Evolutionary conservation across 2,329 filamentous ascomycete genomes (phyloP).

Genomic region (Chrysosporium keratinophilum): DNA sequence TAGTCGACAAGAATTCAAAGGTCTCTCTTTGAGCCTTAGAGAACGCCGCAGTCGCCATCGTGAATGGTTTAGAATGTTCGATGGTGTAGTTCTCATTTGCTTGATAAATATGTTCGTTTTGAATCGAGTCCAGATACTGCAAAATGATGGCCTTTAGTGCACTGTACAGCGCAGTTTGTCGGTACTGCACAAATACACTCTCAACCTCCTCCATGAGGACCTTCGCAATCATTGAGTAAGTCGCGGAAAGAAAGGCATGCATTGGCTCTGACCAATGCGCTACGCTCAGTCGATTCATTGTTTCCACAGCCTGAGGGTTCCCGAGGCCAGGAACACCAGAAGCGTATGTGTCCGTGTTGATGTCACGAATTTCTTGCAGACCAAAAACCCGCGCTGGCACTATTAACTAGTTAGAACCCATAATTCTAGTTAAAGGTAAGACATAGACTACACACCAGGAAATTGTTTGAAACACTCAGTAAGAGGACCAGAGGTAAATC

Average conservation of each 20-base stretch:
- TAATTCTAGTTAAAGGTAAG: background rate
- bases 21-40: slow-evolving; percentile 18
- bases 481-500: background rate
- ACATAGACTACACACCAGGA: slow-evolving; percentile 1
- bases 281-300: slow-evolving; percentile 48
- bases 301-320: slow-evolving; percentile 50
- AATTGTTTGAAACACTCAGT: background rate
- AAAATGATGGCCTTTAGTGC: slow-evolving; percentile 35
- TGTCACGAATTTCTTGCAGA: slow-evolving; percentile 39
- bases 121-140: slow-evolving; percentile 38
- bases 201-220: slow-evolving; percentile 41
- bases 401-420: slow-evolving; percentile 4
- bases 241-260: slow-evolving; percentile 29
- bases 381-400: slow-evolving; percentile 21
- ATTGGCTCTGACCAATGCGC: slow-evolving; percentile 49
- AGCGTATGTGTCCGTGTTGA: slow-evolving; percentile 46
- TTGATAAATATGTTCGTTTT: slow-evolving; percentile 32
- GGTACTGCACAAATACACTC: slow-evolving; percentile 26
- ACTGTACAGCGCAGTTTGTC: slow-evolving; percentile 28
- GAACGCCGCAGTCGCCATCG: slow-evolving; percentile 32
- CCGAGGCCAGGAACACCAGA: slow-evolving; percentile 51
- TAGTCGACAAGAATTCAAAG: slow-evolving; percentile 11
- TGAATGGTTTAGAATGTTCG: slow-evolving; percentile 49
- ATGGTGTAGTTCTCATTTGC: slow-evolving; percentile 44
- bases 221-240: slow-evolving; percentile 23